Evolutionary conservation across 2,329 filamentous ascomycete species (phyloP), one percentile per base, ranked within the genome.

Genomic region (Fusarium sp.): DNA sequence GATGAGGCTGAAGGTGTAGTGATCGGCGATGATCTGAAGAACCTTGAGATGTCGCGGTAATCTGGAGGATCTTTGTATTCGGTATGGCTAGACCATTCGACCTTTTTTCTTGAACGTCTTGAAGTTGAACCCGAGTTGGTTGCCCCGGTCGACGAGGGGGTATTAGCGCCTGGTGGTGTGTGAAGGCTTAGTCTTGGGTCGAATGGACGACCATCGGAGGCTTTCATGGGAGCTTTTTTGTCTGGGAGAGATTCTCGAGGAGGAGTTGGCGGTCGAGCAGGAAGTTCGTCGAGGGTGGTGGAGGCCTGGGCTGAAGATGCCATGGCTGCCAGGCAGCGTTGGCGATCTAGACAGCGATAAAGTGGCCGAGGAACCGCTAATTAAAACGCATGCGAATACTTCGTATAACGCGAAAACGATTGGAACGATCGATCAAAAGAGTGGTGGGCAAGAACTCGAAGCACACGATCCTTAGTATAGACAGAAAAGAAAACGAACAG

Each of bases 261-360:
- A 46, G 89, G 89, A 33, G 89, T 92, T n/a, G 89, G 89, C 25
- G 89, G 89, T 77, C 88, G 84, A 63, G 86, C 77, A 66, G 84
- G 81, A 54, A 89, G 80, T 58, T 82, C 81, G 66, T 87, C 84
- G 71, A 89, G 79, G 72, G 82, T 72, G 64, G 72, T 72, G 63
- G 76, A 67, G 70, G 75, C 77, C 76, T 74, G 64, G 67, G 76
- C 78, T 77, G 78, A 78, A 80, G 78, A 81, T 79, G 78, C 78
- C 78, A 81, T 81, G 77, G 74, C 78, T 77, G 76, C 78, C 76
- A 76, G 73, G 78, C 78, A 78, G 78, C 78, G 67, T 68, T 56
- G 76, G 77, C 79, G 72, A 79, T 78, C 79, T 80, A 76, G 73
- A 78, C 74, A 78, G 76, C 77, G 73, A 71, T 62, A 52, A 70